Base-by-base conservation (phyloP, 1,284 basidiomycete genomes). In the Pholiota adiposa region DNA sequence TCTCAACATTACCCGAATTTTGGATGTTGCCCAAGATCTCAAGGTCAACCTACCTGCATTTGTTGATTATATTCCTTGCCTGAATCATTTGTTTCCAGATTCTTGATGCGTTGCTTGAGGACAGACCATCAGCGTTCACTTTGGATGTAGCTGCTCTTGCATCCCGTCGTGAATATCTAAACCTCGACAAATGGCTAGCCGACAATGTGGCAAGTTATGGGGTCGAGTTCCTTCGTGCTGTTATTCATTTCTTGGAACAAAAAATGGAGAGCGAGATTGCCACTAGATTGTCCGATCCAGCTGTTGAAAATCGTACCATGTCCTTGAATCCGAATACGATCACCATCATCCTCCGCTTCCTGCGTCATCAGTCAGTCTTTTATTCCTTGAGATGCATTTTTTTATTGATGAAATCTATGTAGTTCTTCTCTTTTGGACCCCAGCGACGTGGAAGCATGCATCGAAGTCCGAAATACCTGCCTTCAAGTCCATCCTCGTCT, bases 401-500 rank as follows among this genome's bases (percentile, higher is more conserved):
- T 38, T 19, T 43, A 61, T n/a, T 58, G 1, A 43, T 33, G 19
- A 29, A 54, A n/a, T 54, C 41, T 61, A 4, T 56, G n/a, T 66
- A 92, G 89, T 65, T 83, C 88, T 50, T 79, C 76, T 58, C 79
- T 85, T 65, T 85, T 93, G 84, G 78, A 83, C 54, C 79, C 87
- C 72, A 88, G 87, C 61, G 95, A 98, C 70, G 87, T 96, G 60
- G 90, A 92, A 67, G 91, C 92, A 65, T 96, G 95, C 77, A 87
- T 95, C 66, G 93, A 96, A 79, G 89, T 98, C 63, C 90, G 97
- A 63, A 98, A 96, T 68, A 85, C 92, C 48, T 97, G 96, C 70
- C 83, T 99, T 46, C 97, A 98, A 74, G 90, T 98, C 40, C 93
- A 99, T 72, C 97, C 97, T 33, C 92, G 96, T 56, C 85, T 99